Evolutionary conservation across 805 yeast species (phyloP).

Genomic region (Lipomyces chichibuensis): DNA sequence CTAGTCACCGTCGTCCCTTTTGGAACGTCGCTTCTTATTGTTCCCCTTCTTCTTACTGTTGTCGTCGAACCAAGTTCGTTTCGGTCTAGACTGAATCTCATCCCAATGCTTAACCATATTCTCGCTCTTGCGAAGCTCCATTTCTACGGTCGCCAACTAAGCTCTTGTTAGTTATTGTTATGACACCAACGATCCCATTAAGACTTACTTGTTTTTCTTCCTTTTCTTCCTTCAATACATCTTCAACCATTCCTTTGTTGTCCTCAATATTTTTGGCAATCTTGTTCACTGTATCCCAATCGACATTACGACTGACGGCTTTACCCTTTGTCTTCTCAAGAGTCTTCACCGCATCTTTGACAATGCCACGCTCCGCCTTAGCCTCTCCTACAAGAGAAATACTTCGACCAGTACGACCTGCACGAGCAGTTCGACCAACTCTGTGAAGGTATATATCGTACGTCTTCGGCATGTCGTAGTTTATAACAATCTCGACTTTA

Average conservation of each 20-base stretch:
- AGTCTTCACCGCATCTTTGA: slow-evolving; percentile 83
- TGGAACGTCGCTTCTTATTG: slow-evolving; percentile 10
- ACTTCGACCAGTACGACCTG: slow-evolving; percentile 93
- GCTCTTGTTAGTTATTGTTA: slow-evolving; percentile 3
- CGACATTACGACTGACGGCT: slow-evolving; percentile 81
- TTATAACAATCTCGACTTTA: slow-evolving; percentile 90
- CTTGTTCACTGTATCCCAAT: slow-evolving; percentile 81
- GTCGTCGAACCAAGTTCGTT: slow-evolving; percentile 84
- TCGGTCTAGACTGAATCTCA: slow-evolving; percentile 88
- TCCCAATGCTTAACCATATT: slow-evolving; percentile 76
- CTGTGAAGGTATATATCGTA: slow-evolving; percentile 92
- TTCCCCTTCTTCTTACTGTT: slow-evolving; percentile 10
- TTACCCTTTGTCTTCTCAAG: slow-evolving; percentile 58
- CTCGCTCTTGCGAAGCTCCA: slow-evolving; percentile 83
- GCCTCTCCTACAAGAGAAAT: slow-evolving; percentile 93
- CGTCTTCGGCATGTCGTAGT: slow-evolving; percentile 93
- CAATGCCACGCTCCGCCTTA: slow-evolving; percentile 82
- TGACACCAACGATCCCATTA: background rate
- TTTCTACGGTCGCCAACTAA: slow-evolving; percentile 75
- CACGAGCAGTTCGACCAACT: slow-evolving; percentile 99
- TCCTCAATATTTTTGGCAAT: slow-evolving; percentile 62
- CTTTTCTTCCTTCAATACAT: slow-evolving; percentile 84
- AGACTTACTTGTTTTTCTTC: slow-evolving; percentile 66
- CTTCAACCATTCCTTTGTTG: slow-evolving; percentile 65
- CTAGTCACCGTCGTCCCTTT: background rate